Evolutionary conservation across 192 early-diverging fungal genomes (phyloP), one percentile per base, ranked within the genome.

Genomic region (Backusella psychrophila): DNA sequence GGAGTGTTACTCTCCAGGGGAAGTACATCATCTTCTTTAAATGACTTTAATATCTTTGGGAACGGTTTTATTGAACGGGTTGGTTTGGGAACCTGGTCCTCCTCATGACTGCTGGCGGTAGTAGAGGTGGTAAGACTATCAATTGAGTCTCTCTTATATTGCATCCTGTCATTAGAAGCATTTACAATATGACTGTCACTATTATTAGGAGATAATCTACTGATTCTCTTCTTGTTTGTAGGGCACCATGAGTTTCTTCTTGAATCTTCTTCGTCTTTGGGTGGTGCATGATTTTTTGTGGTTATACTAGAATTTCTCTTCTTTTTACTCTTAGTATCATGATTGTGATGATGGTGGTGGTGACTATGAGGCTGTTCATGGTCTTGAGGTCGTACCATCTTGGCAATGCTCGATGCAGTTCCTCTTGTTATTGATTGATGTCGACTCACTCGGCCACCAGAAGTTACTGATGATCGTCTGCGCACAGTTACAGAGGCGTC

Each of bases 331-430:
- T 29, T 63, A 63, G 23, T 63, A 7, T 29, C 12, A 26, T 63
- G 23, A 11, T 23, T 7, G 9, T 63, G 56, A 29, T 63, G 56
- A 9, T 21, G 26, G 2, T 63, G 26, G 11, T 63, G 56, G 29
- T 63, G 56, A 63, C 23, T 63, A 26, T 29, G 56, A 14, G 23
- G 56, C 4, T 63, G 56, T 4, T 63, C 56, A 14, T 63, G 56
- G 21, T 63, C 23, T 29, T 63, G 21, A 14, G 70, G 70, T 29
- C 39, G 35, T 31, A 71, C 70, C n/a, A 44, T 44, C 31, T 71
- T 71, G 14, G 70, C 70, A 46, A 36, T 39, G 19, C 70, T 71
- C 5, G 70, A 71, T 5, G 70, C 70, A 23, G 70, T 71, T 26
- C 70, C 70, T 33, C 70, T 23, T 29, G 41, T 71, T 31, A 71